Base-by-base conservation (phyloP, 768 basidiomycete species). In the Boletus sensibilis region DNA sequence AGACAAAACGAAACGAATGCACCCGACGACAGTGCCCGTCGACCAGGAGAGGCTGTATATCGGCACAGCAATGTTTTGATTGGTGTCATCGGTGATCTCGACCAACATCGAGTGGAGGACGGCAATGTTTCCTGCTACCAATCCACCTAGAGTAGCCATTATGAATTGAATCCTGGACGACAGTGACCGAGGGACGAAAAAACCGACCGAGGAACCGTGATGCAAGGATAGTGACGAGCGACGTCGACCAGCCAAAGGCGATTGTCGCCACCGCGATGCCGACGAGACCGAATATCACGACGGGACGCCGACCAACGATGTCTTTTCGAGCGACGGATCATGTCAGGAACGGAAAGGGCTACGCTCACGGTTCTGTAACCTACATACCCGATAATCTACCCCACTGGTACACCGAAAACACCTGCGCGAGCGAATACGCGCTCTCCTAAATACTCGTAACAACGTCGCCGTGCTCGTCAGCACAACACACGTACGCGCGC, bases 21-120 rank as follows among this genome's bases (percentile, higher is more conserved):
- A 58, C 61, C 51, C 56, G 12, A 61, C 0, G 10, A 58, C 9
- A 12, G 21, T 29, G 18, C 55, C 60, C 0, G 37, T 39, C 5
- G 58, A 53, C 57, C 57, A 59, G 5, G 45, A 33, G 20, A 61
- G 37, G 18, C 60, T 61, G 23, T 61, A 61, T 35, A 56, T 51
- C 13, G 59, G 45, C 7, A 61, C 40, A 1, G 59, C 60, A 10
- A 61, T 51, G 8, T 61, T 38, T 39, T 56, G 59, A 5, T 61
- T 61, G 12, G 49, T 61, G 6, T 61, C 53, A 21, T 61, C 60
- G 1, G 60, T 61, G 7, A 61, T 52, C 44, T 61, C 60, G 9
- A 38, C 53, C 20, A 61, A 43, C 4, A 61, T 47, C 0, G 60
- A 56, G 25, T 61, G 53, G 12, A 61, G 6, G 3, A 61, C 59